Evolutionary conservation across 2,329 filamentous ascomycete genomes (phyloP), one percentile per base, ranked within the genome.

Genomic region (Colletotrichum limetticola): DNA sequence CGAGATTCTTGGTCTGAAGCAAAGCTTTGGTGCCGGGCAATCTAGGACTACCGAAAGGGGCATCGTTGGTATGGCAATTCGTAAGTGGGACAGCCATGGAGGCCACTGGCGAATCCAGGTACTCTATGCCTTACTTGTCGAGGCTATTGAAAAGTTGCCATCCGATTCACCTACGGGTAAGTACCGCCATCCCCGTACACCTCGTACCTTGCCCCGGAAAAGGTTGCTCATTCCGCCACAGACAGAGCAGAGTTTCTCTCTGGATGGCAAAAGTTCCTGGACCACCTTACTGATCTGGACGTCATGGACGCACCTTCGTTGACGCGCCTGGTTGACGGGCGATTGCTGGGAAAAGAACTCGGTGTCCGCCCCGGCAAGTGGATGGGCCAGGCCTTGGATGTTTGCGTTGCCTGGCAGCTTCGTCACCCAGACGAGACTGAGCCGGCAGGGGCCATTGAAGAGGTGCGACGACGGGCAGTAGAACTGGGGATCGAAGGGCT

Each of bases 341-440:
- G 89, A 52, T 86, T 92, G 65, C 88, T 98, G 24, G 89, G 91
- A 22, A 88, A 91, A 74, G 90, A 89, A 4, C 86, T 98, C 4
- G 90, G 88, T 0, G 84, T 88, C n/a, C 91, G 91, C 75, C 92
- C 94, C 0, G 95, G 94, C 1, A 91, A 87, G n/a, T 98, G 96
- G 96, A 93, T 97, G 88, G 91, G 91, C 66, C 87, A 88, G 58
- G 95, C 95, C 4, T 84, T 98, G 59, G 93, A 97, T 37, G 86
- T 95, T 4, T 93, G 94, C 74, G 90, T 97, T 82, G 91, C 91
- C 74, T 98, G 95, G 95, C 97, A 98, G 82, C 88, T 98, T 65
- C 89, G 94, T 49, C 91, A 98, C 79, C 94, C 95, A 0, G 86
- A 86, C 4, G 86, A 85, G 70, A 89, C 87, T 4, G 92, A 95